Conservation (phyloP, 1,284 basidiomycete genomes). For the Apiotrichum siamense region DNA sequence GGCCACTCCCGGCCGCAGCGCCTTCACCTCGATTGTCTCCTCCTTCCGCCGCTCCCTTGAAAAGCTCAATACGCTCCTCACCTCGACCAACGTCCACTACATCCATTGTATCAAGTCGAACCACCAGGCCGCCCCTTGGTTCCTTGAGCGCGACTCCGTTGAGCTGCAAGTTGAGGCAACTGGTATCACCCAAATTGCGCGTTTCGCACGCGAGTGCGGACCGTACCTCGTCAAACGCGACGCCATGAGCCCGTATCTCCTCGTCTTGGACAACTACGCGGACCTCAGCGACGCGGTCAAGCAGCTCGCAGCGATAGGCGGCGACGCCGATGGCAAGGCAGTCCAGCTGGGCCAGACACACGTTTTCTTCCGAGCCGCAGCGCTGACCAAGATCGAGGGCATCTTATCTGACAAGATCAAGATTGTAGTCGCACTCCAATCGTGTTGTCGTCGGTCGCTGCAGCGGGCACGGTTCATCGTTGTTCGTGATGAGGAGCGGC, state of each 20-base stretch:
- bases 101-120: conserved; percentile 22
- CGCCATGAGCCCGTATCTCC: conserved; percentile 13
- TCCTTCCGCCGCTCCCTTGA: conserved; percentile 18
- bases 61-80: conserved; percentile 12
- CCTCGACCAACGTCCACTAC: conserved; percentile 13
- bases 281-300: conserved; percentile 6
- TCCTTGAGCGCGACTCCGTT: conserved; percentile 11
- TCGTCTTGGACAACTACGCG: conserved; percentile 7
- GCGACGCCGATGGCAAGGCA: conserved; percentile 11
- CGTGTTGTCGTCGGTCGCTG: not conserved
- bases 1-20: conserved; percentile 3
- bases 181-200: conserved; percentile 15
- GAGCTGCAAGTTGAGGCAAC: conserved; percentile 14
- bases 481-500: not conserved
- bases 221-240: conserved; percentile 14
- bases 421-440: conserved; percentile 7
- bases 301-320: conserved; percentile 9
- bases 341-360: conserved; percentile 15
- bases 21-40: conserved; percentile 13
- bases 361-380: conserved; percentile 14
- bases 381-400: conserved; percentile 11
- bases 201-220: conserved; percentile 15
- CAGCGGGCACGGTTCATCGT: not conserved
- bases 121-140: conserved; percentile 10
- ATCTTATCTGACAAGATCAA: conserved; percentile 11